Evolutionary conservation across 2,329 filamentous ascomycete genomes (phyloP).

Genomic region (Ophiocordyceps camponoti-saundersi): DNA sequence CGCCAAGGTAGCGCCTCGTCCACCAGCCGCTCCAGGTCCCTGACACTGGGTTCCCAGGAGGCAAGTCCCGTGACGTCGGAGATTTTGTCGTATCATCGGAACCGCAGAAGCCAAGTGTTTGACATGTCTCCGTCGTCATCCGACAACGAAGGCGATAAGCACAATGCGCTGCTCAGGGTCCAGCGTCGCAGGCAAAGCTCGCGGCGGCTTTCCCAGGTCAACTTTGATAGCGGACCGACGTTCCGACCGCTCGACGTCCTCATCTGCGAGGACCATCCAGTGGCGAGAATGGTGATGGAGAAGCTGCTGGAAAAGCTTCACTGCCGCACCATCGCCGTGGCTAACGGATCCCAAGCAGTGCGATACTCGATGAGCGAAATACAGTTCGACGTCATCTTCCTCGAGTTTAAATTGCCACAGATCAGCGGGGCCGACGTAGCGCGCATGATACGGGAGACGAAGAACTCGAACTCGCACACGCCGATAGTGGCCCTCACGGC

Average conservation of each 20-base stretch:
- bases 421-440: conserved; percentile 92
- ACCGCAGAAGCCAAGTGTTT: conserved; percentile 84
- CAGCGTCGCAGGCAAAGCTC: conserved; percentile 91
- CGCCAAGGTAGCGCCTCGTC: conserved; percentile 43
- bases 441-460: conserved; percentile 93
- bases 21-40: conserved; percentile 61
- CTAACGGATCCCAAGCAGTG: conserved; percentile 80
- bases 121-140: conserved; percentile 96
- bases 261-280: conserved; percentile 94
- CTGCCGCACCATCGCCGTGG: conserved; percentile 82
- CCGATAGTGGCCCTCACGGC: conserved; percentile 94
- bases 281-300: conserved; percentile 97
- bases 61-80: conserved; percentile 58
- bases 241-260: conserved; percentile 87
- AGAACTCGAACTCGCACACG: conserved; percentile 85
- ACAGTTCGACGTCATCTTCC: conserved; percentile 97
- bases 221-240: conserved; percentile 62
- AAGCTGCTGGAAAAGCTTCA: conserved; percentile 87
- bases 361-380: conserved; percentile 92
- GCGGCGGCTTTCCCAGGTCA: conserved; percentile 83
- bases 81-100: conserved; percentile 62
- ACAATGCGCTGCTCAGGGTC: conserved; percentile 78
- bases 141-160: conserved; percentile 87
- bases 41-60: conserved; percentile 90
- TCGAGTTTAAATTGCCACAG: conserved; percentile 88